Conservation (phyloP, 805 yeast genomes). For the Pichia scutulata region DNA sequence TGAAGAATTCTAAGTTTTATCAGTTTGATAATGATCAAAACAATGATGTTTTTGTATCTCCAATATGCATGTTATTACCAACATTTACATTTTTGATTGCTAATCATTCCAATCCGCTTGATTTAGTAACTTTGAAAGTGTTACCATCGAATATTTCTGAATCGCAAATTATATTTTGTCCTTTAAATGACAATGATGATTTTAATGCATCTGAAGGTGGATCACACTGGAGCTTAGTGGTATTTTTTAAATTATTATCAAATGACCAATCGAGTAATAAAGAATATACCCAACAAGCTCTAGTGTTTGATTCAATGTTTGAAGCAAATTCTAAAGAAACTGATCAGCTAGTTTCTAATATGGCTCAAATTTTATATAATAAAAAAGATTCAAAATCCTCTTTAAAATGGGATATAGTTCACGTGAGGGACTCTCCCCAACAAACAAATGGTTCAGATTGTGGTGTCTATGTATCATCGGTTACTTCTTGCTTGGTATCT, state of each 20-base stretch:
- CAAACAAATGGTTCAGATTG: conserved; percentile 63
- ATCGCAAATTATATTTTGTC: conserved; percentile 51
- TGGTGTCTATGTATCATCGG: conserved; percentile 40
- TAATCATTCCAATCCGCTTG: conserved; percentile 38
- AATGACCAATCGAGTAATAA: conserved; percentile 14
- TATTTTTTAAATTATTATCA: conserved; percentile 25
- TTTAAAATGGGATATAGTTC: conserved; percentile 2
- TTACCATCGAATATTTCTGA: conserved; percentile 35
- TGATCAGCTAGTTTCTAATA: conserved; percentile 24
- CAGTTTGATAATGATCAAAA: background rate
- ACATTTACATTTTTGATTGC: conserved; percentile 56
- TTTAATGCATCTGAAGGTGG: conserved; percentile 46
- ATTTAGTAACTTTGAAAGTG: conserved; percentile 30
- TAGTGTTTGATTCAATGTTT: conserved; percentile 54
- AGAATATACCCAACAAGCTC: conserved; percentile 38
- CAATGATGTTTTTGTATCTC: conserved; percentile 2
- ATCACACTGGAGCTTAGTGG: conserved; percentile 67
- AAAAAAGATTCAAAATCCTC: conserved; percentile 13
- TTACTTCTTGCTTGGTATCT: conserved; percentile 30
- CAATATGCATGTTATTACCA: conserved; percentile 44
- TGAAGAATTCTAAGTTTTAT: conserved; percentile 19
- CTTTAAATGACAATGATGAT: conserved; percentile 60
- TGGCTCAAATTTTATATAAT: conserved; percentile 21
- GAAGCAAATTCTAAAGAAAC: conserved; percentile 35
- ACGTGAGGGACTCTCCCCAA: conserved; percentile 36